Percentiles rank a stretch among this genome's conserved stretches.
Evolutionary conservation across 169 alveolate species (phyloP).

Genomic region (Perkinsus chesapeaki): DNA sequence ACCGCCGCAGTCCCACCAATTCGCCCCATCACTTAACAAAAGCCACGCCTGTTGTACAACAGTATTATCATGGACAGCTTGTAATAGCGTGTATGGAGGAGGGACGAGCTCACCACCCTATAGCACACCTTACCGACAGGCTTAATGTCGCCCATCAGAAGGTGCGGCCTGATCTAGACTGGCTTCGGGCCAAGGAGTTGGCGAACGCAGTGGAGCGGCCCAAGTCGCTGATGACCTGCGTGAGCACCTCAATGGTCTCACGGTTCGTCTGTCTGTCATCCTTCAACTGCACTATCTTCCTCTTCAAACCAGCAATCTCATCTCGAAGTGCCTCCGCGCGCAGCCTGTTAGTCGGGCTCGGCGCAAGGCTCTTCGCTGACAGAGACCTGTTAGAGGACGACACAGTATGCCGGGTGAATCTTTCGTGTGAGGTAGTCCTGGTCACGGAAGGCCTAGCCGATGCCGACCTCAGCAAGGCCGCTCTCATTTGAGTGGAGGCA

Average conservation of each 20-base stretch:
- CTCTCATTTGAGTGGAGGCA: neutral
- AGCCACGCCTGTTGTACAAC: neutral
- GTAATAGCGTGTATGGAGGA: too few relatives aligned
- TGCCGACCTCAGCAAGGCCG: neutral
- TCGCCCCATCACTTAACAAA: neutral
- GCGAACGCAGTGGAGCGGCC: neutral
- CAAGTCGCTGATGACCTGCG: neutral
- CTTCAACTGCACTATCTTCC: neutral
- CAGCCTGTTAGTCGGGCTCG: neutral
- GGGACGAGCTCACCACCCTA: too few relatives aligned
- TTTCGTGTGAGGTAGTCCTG: neutral
- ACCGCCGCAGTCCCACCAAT: neutral
- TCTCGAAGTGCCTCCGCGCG: neutral
- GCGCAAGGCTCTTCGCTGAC: neutral
- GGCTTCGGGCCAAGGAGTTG: neutral
- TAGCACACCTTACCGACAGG: too few relatives aligned
- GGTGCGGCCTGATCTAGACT: neutral
- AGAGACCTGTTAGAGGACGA: neutral
- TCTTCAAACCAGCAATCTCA: neutral
- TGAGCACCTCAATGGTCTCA: neutral
- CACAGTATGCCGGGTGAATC: neutral
- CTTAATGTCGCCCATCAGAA: too few relatives aligned
- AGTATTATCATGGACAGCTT: neutral
- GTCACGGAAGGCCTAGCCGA: neutral
- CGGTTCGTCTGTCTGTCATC: neutral